Conservation (phyloP, 352 stramenopile genomes). For the Phytophthora boehmeriae region DNA sequence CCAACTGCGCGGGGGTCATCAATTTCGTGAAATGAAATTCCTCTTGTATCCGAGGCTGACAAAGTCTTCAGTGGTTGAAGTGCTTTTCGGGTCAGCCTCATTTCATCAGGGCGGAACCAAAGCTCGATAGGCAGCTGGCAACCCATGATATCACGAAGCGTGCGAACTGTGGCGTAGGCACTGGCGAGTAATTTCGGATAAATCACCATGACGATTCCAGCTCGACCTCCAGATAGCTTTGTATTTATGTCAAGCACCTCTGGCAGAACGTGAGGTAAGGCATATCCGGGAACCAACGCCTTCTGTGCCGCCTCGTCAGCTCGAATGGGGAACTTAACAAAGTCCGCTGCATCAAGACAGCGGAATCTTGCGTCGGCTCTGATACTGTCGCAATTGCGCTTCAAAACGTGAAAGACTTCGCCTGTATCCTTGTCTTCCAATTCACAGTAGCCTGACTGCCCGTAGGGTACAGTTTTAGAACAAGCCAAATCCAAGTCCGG, state of each 20-base stretch:
- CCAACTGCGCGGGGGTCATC: constrained; percentile 39
- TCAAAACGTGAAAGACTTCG: constrained; percentile 32
- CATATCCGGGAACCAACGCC: constrained; percentile 2
- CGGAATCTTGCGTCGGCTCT: constrained; percentile 25
- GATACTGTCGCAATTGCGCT: constrained; percentile 24
- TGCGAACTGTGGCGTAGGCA: constrained; percentile 34
- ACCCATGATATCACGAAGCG: constrained; percentile 28
- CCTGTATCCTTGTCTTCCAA: constrained; percentile 41
- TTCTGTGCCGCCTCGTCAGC: constrained; percentile 9
- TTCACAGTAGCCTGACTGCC: constrained; percentile 52
- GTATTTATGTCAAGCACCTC: background rate
- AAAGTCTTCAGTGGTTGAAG: constrained; percentile 28
- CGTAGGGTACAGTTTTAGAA: constrained; percentile 21
- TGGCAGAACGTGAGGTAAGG: background rate
- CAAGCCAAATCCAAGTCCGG: constrained; percentile 22
- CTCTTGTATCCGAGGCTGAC: background rate
- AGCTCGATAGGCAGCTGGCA: constrained; percentile 60
- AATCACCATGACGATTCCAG: constrained; percentile 48
- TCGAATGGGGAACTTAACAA: constrained; percentile 30
- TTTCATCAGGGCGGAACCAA: constrained; percentile 50
- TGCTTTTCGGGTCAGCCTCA: constrained; percentile 13
- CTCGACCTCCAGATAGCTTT: background rate
- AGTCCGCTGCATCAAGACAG: constrained; percentile 41
- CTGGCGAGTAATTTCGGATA: constrained; percentile 45
- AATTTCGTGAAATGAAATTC: constrained; percentile 40